Percentiles rank a stretch among this genome's conserved stretches.
phyloP scores from a whole-genome alignment of 1,284 basidiomycete species.

The Singerocomus inundabilis region DNA sequence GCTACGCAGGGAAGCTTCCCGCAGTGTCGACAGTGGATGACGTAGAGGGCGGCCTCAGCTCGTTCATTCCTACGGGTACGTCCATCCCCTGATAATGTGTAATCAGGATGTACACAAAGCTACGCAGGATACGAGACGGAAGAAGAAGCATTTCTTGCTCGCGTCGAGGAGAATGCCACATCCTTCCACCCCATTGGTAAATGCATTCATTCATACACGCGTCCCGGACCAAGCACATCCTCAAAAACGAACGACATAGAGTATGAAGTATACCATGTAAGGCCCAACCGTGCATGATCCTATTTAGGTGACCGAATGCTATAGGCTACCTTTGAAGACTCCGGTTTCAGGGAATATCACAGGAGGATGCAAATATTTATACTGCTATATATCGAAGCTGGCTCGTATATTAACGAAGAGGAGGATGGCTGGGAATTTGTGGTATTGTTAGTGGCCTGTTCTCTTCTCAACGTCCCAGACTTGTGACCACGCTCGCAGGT shows the following conservation, averaged over 20 bases:
- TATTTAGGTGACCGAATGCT: constrained; percentile 8
- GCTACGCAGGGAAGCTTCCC: constrained; percentile 64
- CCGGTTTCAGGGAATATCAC: constrained; percentile 91
- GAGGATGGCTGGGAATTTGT: constrained; percentile 90
- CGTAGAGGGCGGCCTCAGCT: constrained; percentile 73
- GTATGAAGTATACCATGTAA: constrained; percentile 85
- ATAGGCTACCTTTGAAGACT: constrained; percentile 81
- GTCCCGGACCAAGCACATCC: constrained; percentile 40
- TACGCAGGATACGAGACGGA: constrained; percentile 63
- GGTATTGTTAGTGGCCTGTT: constrained; percentile 57
- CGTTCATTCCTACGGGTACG: constrained; percentile 77
- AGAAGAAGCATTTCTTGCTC: constrained; percentile 60
- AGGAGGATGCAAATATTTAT: constrained; percentile 95
- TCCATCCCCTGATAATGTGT: neutral
- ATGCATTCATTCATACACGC: constrained; percentile 74
- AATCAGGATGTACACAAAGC: neutral
- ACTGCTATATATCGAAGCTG: constrained; percentile 92
- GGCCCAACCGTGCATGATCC: constrained; percentile 28
- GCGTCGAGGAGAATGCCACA: constrained; percentile 71
- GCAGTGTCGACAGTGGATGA: constrained; percentile 84
- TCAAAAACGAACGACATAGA: constrained; percentile 55
- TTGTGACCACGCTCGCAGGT: constrained; percentile 46
- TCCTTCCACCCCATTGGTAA: constrained; percentile 78
- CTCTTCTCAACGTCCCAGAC: neutral
- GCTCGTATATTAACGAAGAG: constrained; percentile 89